Base-by-base conservation (phyloP, 2,329 filamentous ascomycete genomes). In the Daldinia eschscholtzii region DNA sequence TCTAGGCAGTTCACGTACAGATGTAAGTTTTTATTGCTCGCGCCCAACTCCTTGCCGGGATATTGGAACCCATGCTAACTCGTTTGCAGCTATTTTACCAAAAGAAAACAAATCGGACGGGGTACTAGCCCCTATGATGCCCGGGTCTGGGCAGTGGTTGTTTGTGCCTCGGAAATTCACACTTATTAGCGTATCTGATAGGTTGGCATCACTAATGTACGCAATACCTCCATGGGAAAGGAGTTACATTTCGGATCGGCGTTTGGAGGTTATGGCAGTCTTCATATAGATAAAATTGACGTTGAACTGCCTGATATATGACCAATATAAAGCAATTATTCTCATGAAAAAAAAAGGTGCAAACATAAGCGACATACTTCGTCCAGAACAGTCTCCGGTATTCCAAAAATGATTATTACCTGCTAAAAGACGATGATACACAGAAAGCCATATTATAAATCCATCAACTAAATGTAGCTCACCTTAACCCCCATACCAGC, bases 401-500 rank as follows among this genome's bases (percentile, higher is more conserved):
- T 42, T 37, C 37, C 63, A 15, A 66, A 66, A 72, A 70, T 69
- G 59, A 72, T 72, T 64, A 67, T 73, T 72, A 70, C 75, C 55
- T 74, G 73, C 69, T 73, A 56, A 44, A 69, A 72, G 50, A 57
- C 70, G 56, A 66, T 64, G 69, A 62, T 64, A 61, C 70, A 64
- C 58, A 66, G 63, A 70, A 66, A 52, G 15, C 46, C 46, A 52
- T 52, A 52, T 52, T 52, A 33, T 63, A 70, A 68, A 65, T 61
- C 28, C 42, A 57, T 70, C 28, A 44, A 70, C 85, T 81, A 98
- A 67, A 99, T 97, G 82, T 98, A 98, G 79, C 92, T 97, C 76
- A 98, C 94, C 83, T 98, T 98, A 71, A 97, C 92, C 1, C 95
- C 96, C 95, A 98, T 98, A 1, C 94, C 94, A 4, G 95, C 91